Conservation (phyloP, 768 basidiomycete genomes). For the Pleurotus djamor region DNA sequence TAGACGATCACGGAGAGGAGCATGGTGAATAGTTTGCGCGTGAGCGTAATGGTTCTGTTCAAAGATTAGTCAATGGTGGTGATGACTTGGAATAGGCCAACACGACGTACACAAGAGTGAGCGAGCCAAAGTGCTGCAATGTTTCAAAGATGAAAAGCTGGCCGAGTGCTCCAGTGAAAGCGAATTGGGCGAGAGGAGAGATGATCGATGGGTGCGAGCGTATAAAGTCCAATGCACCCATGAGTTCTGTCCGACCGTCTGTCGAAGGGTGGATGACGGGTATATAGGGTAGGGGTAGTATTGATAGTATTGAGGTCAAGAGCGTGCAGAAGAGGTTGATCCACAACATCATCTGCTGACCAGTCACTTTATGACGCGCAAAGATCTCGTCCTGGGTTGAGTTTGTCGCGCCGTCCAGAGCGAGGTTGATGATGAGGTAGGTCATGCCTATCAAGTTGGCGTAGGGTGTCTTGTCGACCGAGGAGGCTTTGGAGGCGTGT, state of each 20-base stretch:
- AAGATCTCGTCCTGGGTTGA: constrained; percentile 98
- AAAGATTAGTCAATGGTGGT: constrained; percentile 8
- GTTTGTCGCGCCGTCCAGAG: constrained; percentile 91
- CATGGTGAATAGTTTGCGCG: constrained; percentile 98
- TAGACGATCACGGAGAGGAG: constrained; percentile 91
- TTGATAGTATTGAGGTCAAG: constrained; percentile 63
- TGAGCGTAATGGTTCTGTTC: constrained; percentile 87
- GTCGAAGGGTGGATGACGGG: constrained; percentile 76
- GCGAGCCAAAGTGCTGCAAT: constrained; percentile 84
- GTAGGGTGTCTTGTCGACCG: constrained; percentile 39
- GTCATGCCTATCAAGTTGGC: constrained; percentile 68
- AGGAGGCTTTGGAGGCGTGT: constrained; percentile 26
- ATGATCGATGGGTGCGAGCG: constrained; percentile 72
- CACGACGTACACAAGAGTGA: constrained; percentile 75
- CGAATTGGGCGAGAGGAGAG: constrained; percentile 77
- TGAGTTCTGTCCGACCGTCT: constrained; percentile 60
- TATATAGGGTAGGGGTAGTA: constrained; percentile 77
- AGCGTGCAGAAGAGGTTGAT: constrained; percentile 88
- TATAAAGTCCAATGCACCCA: constrained; percentile 71
- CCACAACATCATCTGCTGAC: constrained; percentile 99
- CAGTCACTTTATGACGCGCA: constrained; percentile 63
- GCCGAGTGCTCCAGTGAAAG: constrained; percentile 88
- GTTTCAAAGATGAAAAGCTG: constrained; percentile 99
- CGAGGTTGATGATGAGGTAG: constrained; percentile 82
- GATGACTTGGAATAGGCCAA: not conserved